Conservation (phyloP, 2,329 filamentous ascomycete species). For the Catunica adiposa region DNA sequence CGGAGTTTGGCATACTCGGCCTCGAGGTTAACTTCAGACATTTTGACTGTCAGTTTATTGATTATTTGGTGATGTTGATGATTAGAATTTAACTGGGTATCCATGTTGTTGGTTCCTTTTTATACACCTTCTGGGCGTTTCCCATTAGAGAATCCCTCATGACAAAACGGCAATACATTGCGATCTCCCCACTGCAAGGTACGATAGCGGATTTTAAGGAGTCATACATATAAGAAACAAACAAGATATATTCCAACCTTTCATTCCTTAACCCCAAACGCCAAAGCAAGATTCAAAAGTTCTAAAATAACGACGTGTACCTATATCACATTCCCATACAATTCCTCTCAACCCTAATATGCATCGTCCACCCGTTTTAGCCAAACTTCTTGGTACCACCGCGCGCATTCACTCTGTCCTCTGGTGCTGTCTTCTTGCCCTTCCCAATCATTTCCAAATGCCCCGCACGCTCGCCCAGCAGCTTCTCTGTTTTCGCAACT, state of each 20-base stretch:
- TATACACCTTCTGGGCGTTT: neutral
- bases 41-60: too few relatives aligned
- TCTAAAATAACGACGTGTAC: neutral
- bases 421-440: constrained; percentile 31
- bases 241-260: neutral
- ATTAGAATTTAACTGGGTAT: too few relatives aligned
- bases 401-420: constrained; percentile 19
- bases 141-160: neutral
- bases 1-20: constrained; percentile 9
- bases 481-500: constrained; percentile 36
- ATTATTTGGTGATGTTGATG: too few relatives aligned
- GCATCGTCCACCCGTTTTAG: constrained; percentile 20
- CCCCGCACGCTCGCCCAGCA: constrained; percentile 42
- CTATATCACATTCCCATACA: neutral
- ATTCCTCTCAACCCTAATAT: neutral
- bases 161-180: neutral
- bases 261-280: constrained; percentile 2
- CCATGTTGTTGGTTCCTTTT: neutral
- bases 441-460: constrained; percentile 44
- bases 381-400: constrained; percentile 41
- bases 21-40: constrained; percentile 3
- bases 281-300: constrained; percentile 1
- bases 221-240: neutral
- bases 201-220: neutral
- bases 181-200: neutral